Conservation (phyloP, 2,329 filamentous ascomycete genomes). For the Elsinoe arachidis region DNA sequence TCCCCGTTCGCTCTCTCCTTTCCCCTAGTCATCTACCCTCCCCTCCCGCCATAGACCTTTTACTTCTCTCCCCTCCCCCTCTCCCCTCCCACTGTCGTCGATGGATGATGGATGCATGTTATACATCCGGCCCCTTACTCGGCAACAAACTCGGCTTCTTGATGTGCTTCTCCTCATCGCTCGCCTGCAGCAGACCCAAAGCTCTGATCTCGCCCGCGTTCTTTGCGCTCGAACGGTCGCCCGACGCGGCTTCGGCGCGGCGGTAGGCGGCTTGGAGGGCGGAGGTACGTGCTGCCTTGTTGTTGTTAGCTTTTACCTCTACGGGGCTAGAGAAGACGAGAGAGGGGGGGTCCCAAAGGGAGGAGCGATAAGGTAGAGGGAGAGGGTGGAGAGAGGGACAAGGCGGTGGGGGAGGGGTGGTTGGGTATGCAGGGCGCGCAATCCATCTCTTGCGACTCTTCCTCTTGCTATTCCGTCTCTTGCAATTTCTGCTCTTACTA, state of each 20-base stretch:
- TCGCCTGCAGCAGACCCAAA: constrained; percentile 66
- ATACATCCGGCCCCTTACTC: constrained; percentile 3
- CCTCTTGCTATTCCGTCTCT: neutral
- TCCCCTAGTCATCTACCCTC: neutral
- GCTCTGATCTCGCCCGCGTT: constrained; percentile 80
- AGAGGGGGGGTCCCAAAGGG: neutral
- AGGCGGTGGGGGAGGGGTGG: neutral
- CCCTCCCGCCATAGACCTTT: neutral
- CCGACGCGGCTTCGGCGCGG: constrained; percentile 60
- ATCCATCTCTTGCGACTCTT: neutral
- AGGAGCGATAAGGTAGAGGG: neutral
- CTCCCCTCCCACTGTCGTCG: too few species aligned
- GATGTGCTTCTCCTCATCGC: constrained; percentile 62
- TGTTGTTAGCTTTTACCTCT: neutral
- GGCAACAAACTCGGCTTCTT: constrained; percentile 37
- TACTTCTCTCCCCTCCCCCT: neutral
- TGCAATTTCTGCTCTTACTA: too few species aligned
- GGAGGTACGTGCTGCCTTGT: constrained; percentile 65
- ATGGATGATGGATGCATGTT: neutral
- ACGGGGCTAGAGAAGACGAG: neutral
- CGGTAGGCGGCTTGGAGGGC: constrained; percentile 78
- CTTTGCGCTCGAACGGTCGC: constrained; percentile 70
- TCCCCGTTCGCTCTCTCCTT: neutral
- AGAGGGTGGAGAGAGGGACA: neutral
- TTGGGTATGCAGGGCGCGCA: neutral